Conservation (phyloP, 169 alveolate genomes). For the Cryptosporidium andersoni region DNA sequence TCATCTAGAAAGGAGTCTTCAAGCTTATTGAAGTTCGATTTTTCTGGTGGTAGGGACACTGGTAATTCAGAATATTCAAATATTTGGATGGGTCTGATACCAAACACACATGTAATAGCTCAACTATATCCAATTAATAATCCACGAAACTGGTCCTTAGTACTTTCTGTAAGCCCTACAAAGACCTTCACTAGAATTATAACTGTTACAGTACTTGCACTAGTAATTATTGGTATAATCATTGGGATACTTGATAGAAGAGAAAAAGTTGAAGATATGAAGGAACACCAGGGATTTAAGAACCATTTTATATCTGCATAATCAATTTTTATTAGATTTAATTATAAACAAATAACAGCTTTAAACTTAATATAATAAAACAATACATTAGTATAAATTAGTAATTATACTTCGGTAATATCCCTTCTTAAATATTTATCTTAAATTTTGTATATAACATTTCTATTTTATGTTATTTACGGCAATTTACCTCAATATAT, state of each 20-base stretch:
- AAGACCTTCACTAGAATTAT: constrained; percentile 31
- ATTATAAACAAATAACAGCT: too few relatives aligned
- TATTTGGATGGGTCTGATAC: constrained; percentile 65
- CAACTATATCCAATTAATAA: constrained; percentile 29
- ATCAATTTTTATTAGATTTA: neutral
- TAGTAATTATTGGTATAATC: constrained; percentile 39
- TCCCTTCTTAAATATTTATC: too few relatives aligned
- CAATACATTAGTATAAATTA: too few relatives aligned
- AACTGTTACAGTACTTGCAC: constrained; percentile 19
- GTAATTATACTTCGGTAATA: too few relatives aligned
- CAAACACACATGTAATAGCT: constrained; percentile 60
- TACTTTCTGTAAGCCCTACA: constrained; percentile 61
- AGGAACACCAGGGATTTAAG: constrained; percentile 64
- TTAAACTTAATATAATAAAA: too few relatives aligned
- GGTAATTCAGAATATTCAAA: constrained; percentile 10
- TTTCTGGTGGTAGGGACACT: neutral
- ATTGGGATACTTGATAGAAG: constrained; percentile 19
- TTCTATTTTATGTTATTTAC: too few relatives aligned
- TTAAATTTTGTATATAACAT: too few relatives aligned
- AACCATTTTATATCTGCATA: constrained; percentile 58
- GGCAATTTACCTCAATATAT: too few relatives aligned
- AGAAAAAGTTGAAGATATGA: constrained; percentile 63
- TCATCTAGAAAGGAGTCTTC: constrained; percentile 11
- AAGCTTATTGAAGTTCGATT: neutral
- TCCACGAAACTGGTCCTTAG: constrained; percentile 50